Evolutionary conservation across 768 basidiomycete genomes (phyloP).

Genomic region (Favolaschia claudopus): DNA sequence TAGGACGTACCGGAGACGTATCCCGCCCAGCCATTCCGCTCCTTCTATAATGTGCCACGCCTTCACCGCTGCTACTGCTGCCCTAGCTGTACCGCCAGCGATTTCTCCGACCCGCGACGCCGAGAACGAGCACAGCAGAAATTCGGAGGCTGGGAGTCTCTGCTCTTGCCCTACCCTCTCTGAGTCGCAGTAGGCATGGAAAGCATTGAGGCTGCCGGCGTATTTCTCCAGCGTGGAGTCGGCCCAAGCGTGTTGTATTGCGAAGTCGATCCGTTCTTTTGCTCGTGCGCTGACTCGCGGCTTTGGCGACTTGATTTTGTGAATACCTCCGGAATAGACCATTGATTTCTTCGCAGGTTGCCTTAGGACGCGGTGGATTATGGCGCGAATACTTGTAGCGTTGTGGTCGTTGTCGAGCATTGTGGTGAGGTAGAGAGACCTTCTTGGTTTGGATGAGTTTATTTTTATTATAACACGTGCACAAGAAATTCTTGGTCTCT

Average conservation of each 20-base stretch:
- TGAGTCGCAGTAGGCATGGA: conserved; percentile 8
- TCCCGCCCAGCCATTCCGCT: conserved; percentile 3
- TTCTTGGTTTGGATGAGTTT: too few species aligned
- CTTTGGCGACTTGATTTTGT: too few species aligned
- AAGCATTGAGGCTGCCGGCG: neutral
- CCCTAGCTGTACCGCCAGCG: neutral
- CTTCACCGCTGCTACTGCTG: neutral
- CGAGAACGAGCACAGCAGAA: conserved; percentile 19
- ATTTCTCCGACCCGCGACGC: neutral
- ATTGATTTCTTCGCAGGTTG: too few species aligned
- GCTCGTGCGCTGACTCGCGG: too few species aligned
- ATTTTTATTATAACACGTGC: too few species aligned
- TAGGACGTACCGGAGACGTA: conserved; percentile 9
- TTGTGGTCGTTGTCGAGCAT: too few species aligned
- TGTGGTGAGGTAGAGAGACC: too few species aligned
- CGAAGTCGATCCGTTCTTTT: too few species aligned
- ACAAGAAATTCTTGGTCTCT: too few species aligned
- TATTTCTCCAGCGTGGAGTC: conserved; percentile 18
- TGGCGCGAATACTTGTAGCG: too few species aligned
- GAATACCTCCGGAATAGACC: too few species aligned
- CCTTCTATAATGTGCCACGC: conserved; percentile 29
- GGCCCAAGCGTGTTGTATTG: conserved; percentile 4
- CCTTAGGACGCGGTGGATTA: too few species aligned
- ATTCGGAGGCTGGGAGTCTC: conserved; percentile 7
- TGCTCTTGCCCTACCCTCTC: neutral